phyloP scores from a whole-genome alignment of 139 green algal species.

The Coelastrella sp. region DNA sequence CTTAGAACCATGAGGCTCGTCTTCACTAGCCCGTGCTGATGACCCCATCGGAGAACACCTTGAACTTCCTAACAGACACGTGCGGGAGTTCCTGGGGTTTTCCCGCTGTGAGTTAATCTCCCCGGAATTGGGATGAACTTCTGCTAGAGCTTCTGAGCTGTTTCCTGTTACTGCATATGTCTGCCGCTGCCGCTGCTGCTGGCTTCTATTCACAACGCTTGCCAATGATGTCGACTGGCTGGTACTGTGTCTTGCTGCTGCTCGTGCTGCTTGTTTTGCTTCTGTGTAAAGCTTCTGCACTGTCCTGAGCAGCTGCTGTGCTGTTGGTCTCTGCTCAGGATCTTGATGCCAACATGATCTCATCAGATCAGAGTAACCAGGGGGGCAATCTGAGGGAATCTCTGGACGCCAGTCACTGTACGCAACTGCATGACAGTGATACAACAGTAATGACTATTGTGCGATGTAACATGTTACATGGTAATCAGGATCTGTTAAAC shows the following conservation, averaged over 20 bases:
- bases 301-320: slow-evolving; percentile 11
- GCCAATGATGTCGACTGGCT: not conserved
- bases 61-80: too few relatives aligned
- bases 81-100: too few relatives aligned
- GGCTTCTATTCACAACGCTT: not conserved
- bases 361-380: slow-evolving; percentile 54
- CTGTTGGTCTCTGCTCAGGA: slow-evolving; percentile 28
- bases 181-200: not conserved
- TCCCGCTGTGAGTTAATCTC: too few relatives aligned
- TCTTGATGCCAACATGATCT: slow-evolving; percentile 53
- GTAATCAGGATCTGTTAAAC: not conserved
- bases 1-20: not conserved
- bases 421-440: not conserved
- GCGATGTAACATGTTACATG: not conserved
- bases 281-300: slow-evolving; percentile 42
- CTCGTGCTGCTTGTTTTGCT: slow-evolving; percentile 5
- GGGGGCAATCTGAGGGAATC: not conserved
- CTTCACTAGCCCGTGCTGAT: too few relatives aligned
- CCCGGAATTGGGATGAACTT: too few relatives aligned
- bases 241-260: not conserved
- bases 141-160: too few relatives aligned
- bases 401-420: not conserved
- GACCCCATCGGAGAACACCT: too few relatives aligned
- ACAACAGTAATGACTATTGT: too few relatives aligned
- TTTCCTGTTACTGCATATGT: not conserved